Conservation (phyloP, 345 rosid genomes). For the Eucalyptus pauciflora region DNA sequence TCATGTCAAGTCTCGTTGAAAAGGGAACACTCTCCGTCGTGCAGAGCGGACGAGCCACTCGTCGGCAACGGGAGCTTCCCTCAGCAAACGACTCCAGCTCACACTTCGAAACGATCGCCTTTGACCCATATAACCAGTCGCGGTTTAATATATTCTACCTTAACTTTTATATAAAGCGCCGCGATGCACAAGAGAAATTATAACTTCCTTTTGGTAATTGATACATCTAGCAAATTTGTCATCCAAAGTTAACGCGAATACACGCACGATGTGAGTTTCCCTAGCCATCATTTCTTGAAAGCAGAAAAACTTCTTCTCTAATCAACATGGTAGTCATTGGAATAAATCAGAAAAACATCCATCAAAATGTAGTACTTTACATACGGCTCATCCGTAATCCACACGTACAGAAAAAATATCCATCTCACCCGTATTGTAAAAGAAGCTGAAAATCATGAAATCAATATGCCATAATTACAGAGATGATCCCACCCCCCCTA, state of each 20-base stretch:
- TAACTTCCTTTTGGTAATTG: neutral
- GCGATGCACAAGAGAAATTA: neutral
- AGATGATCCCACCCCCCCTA: neutral
- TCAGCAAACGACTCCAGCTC: neutral
- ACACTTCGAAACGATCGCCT: neutral
- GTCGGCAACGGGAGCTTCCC: neutral
- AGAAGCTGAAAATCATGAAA: neutral
- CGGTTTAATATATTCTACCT: accelerated
- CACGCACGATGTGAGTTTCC: neutral
- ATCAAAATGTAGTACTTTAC: neutral
- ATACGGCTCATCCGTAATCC: neutral
- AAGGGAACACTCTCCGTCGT: neutral
- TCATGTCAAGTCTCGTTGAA: neutral
- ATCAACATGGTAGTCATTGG: neutral
- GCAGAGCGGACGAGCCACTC: neutral
- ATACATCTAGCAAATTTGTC: neutral
- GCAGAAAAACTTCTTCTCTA: neutral
- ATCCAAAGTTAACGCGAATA: neutral
- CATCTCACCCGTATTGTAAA: neutral
- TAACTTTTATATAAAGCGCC: neutral
- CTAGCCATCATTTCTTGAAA: neutral
- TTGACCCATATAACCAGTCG: neutral
- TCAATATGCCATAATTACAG: neutral
- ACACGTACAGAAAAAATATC: neutral
- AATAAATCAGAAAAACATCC: neutral